Evolutionary conservation across 306 rosid genomes (phyloP).

Genomic region (Trifolium pratense): DNA sequence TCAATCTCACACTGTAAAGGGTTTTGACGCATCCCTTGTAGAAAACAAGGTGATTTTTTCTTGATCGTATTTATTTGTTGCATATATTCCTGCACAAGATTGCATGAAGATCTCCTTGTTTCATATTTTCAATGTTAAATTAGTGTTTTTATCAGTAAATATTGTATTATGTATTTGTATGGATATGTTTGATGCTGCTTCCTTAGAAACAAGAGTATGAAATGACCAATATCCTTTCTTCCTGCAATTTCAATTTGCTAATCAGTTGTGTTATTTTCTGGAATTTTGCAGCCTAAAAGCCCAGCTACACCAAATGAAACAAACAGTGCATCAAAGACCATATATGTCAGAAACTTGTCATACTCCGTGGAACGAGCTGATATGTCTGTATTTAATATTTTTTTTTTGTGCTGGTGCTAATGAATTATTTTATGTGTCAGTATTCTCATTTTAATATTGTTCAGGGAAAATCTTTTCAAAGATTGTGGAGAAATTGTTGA

Average conservation of each 20-base stretch:
- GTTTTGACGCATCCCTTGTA: constrained; percentile 56
- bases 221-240: constrained; percentile 14
- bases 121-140: constrained; percentile 17
- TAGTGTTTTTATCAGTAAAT: background rate
- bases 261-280: constrained; percentile 8
- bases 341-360: constrained; percentile 68
- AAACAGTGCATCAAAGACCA: constrained; percentile 50
- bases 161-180: constrained; percentile 32
- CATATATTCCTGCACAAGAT: constrained; percentile 12
- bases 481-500: constrained; percentile 68
- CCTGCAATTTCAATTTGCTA: background rate
- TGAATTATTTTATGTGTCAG: constrained; percentile 4
- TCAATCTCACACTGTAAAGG: constrained; percentile 51
- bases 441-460: constrained; percentile 26
- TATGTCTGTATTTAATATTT: constrained; percentile 58
- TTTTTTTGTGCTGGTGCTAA: background rate
- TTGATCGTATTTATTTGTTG: constrained; percentile 7
- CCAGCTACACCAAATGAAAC: constrained; percentile 49
- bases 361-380: constrained; percentile 56
- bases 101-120: background rate
- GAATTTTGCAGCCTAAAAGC: constrained; percentile 62
- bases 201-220: constrained; percentile 49
- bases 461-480: constrained; percentile 74
- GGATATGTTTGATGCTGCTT: constrained; percentile 57
- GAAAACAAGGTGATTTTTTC: constrained; percentile 61